phyloP scores from a whole-genome alignment of 1,139 yeast genomes.

The Saccharomyces hybrid region DNA sequence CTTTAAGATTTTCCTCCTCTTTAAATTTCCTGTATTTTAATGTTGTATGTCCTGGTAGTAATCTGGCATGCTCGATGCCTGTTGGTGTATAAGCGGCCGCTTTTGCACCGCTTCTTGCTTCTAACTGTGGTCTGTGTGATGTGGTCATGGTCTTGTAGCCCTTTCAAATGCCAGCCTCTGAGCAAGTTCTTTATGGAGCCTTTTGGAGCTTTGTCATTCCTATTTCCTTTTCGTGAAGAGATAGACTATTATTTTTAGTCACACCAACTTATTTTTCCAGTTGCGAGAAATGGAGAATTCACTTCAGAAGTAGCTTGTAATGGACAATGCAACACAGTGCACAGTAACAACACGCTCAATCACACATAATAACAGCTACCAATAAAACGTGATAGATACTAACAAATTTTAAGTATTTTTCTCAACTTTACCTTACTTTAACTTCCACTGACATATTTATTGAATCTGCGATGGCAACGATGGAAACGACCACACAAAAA shows the following conservation, averaged over 20 bases:
- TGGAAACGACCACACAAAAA: neutral
- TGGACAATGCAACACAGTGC: neutral
- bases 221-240: neutral
- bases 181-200: neutral
- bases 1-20: slow-evolving; percentile 5
- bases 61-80: slow-evolving; percentile 56
- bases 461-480: neutral
- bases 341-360: neutral
- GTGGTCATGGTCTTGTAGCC: slow-evolving; percentile 54
- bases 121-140: slow-evolving; percentile 85
- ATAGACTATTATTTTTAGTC: neutral
- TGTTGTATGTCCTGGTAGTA: slow-evolving; percentile 61
- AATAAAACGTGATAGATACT: neutral
- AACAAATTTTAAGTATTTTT: neutral
- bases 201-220: neutral
- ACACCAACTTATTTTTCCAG: neutral
- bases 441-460: neutral
- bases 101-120: slow-evolving; percentile 71
- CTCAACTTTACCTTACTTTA: neutral
- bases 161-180: neutral
- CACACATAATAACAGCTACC: neutral
- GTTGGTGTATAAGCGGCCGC: slow-evolving; percentile 38
- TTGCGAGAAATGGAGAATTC: neutral
- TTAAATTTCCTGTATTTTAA: slow-evolving; percentile 42
- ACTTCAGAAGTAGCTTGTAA: neutral